phyloP scores from a whole-genome alignment of 495 filamentous ascomycete genomes.

The Pyrenula massariospora region DNA sequence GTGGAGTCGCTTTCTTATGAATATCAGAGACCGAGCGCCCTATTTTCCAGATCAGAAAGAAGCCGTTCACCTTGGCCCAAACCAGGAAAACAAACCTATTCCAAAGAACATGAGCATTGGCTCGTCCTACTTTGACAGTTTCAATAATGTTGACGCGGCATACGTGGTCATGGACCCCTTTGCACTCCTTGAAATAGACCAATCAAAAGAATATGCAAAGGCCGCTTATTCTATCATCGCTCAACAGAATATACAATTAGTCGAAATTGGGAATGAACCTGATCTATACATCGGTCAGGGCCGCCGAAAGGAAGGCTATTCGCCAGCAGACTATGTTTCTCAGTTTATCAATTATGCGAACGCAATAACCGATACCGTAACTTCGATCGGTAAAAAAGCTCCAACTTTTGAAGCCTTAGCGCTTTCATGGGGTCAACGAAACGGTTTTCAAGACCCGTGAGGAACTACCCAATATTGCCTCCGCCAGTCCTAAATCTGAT shows the following conservation, averaged over 20 bases:
- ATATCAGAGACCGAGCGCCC: background rate
- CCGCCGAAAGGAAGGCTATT: background rate
- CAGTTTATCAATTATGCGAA: background rate
- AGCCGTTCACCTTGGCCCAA: background rate
- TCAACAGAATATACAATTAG: background rate
- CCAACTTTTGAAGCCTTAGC: background rate
- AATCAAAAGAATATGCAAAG: background rate
- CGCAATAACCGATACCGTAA: background rate
- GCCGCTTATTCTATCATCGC: background rate
- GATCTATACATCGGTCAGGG: background rate
- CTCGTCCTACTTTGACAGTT: background rate
- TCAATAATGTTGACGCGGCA: background rate
- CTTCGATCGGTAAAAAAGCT: background rate
- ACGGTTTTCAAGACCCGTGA: no score
- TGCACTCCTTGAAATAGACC: background rate
- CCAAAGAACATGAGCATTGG: background rate
- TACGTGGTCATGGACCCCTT: background rate
- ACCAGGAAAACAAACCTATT: background rate
- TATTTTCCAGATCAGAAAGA: background rate
- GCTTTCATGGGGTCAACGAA: no score
- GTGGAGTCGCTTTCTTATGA: background rate
- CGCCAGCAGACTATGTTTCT: background rate
- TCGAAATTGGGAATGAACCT: background rate
- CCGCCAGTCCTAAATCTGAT: no score
- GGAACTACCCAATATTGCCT: no score